These are phyloP conservation scores for Agapanthus africanus DNA, from an alignment of 106 monocot species.

Conservation along the genomic window DNA sequence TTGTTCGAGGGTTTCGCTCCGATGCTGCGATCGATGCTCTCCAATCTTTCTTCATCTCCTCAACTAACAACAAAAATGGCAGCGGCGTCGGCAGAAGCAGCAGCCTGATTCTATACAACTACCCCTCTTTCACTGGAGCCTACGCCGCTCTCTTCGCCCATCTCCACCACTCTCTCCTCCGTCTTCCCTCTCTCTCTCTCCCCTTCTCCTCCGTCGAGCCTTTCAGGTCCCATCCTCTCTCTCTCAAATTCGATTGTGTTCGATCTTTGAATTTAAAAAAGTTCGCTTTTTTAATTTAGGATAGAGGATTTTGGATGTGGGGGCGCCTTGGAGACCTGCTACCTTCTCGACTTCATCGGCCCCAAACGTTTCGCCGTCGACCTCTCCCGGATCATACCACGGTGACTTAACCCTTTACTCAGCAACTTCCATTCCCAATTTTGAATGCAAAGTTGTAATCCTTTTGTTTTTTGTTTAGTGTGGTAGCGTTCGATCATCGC, in stretches of 20 bases:
- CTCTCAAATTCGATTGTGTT: too few species aligned
- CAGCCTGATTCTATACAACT: conserved; percentile 67
- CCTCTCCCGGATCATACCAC: conserved; percentile 43
- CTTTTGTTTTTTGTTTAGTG: conserved; percentile 24
- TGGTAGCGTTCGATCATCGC: conserved; percentile 77
- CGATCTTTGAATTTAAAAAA: too few species aligned
- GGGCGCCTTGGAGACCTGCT: conserved; percentile 44
- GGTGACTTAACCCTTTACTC: conserved; percentile 19
- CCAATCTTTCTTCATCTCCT: too few species aligned
- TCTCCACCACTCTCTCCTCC: conserved; percentile 44
- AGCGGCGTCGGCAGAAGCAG: background rate
- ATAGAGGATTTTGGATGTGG: conserved; percentile 41
- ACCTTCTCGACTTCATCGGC: conserved; percentile 76
- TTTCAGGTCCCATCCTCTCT: conserved; percentile 57
- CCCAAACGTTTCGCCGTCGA: conserved; percentile 43
- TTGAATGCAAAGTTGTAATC: background rate
- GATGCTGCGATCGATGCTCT: conserved; percentile 42
- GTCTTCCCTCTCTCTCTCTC: conserved; percentile 41
- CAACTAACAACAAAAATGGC: conserved; percentile 7
- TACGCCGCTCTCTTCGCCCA: conserved; percentile 69
- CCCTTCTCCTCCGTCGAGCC: conserved; percentile 81
- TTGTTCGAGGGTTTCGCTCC: conserved; percentile 31
- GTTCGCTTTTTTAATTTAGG: conserved; percentile 22
- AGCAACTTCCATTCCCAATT: background rate
- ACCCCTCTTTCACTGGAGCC: conserved; percentile 66